phyloP scores from a whole-genome alignment of 768 basidiomycete species.

The Panaeolus cyanescens region DNA sequence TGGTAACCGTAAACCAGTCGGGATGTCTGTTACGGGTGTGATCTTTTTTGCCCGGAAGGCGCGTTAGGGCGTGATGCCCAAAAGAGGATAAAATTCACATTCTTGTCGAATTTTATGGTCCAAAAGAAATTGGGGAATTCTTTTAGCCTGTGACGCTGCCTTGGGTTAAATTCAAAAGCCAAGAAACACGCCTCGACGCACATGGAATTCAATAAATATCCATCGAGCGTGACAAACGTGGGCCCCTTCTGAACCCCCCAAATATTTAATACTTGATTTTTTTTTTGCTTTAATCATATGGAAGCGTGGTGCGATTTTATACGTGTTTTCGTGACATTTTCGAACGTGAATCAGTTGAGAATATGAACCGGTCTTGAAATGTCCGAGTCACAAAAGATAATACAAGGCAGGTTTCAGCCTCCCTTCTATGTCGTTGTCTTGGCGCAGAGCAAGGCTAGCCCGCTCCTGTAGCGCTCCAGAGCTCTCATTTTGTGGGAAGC shows the following conservation, averaged over 20 bases:
- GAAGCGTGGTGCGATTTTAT: background rate
- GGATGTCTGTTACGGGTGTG: background rate
- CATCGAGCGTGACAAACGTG: background rate
- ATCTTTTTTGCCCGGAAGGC: background rate
- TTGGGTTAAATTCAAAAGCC: background rate
- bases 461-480: background rate
- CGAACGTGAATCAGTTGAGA: no score
- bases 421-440: background rate
- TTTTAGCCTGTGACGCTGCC: background rate
- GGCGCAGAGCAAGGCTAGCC: background rate
- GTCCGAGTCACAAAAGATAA: background rate
- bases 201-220: background rate
- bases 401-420: background rate
- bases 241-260: background rate
- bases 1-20: no score
- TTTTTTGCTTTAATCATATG: background rate
- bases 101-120: background rate
- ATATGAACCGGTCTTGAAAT: background rate
- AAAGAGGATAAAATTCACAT: constrained; percentile 1
- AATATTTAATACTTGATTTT: background rate
- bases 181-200: background rate
- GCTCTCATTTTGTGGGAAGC: no score
- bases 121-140: background rate
- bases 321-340: no score
- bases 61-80: background rate